Evolutionary conservation across 352 stramenopile species (phyloP).

Genomic region (Pythium scleroteichum): DNA sequence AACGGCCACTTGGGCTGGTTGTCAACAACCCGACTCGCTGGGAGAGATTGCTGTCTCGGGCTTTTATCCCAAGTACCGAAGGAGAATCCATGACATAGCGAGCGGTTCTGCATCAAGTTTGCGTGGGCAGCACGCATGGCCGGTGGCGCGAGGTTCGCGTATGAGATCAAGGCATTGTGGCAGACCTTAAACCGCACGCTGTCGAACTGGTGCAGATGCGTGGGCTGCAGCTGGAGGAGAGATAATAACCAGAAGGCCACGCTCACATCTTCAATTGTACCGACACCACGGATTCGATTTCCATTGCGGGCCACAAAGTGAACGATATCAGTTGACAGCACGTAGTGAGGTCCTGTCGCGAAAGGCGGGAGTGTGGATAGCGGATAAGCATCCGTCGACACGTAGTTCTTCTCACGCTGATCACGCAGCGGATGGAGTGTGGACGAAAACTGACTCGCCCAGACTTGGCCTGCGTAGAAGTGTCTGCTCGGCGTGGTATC

Average conservation of each 20-base stretch:
- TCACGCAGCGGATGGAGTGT: slow-evolving; percentile 1
- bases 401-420: slow-evolving; percentile 15
- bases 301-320: slow-evolving; percentile 30
- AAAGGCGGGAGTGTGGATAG: slow-evolving; percentile 21
- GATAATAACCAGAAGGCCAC: too few relatives aligned
- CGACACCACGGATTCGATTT: neutral
- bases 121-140: neutral
- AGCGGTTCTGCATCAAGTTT: neutral
- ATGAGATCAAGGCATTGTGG: slow-evolving; percentile 35
- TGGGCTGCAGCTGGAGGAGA: too few relatives aligned
- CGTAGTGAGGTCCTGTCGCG: slow-evolving; percentile 32
- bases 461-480: slow-evolving; percentile 38
- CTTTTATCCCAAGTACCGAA: neutral
- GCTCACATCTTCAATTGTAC: slow-evolving; percentile 43
- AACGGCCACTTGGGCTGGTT: too few relatives aligned
- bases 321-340: slow-evolving; percentile 3
- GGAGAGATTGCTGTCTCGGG: too few relatives aligned
- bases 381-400: slow-evolving; percentile 17
- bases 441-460: slow-evolving; percentile 24
- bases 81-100: slow-evolving; percentile 1
- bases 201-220: slow-evolving; percentile 39
- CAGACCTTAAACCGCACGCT: slow-evolving; percentile 40
- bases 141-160: slow-evolving; percentile 32
- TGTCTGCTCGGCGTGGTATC: neutral
- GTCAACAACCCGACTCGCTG: too few relatives aligned